Base-by-base conservation (phyloP, 805 yeast species). In the Candida wancherniae region DNA sequence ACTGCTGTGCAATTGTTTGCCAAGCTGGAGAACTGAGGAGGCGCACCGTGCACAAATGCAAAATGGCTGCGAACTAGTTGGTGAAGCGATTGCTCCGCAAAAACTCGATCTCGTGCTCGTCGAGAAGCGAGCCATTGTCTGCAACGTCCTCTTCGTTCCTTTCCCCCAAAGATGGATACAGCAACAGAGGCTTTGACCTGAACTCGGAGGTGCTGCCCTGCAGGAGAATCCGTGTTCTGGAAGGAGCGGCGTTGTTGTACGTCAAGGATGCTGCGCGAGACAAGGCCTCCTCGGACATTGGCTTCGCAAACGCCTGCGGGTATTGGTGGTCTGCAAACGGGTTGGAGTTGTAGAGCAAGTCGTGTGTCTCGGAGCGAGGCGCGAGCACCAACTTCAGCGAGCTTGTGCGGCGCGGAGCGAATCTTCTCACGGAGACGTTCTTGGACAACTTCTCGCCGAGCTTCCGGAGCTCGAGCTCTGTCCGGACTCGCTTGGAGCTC, bases 381-480 rank as follows among this genome's bases (percentile, higher is more conserved):
- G 45, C 40, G 6, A 42, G 22, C 20, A 20, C 17, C n/a, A 21
- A 22, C n/a, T 24, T 19, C 13, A 13, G 18, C n/a, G n/a, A n/a
- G n/a, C n/a, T n/a, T n/a, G n/a, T n/a, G 7, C 22, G 35, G 6
- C 34, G 29, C 16, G 21, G 22, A n/a, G 19, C 19, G 17, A 34
- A 24, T 4, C 40, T 34, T 7, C 67, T 48, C 4, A 59, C 63
- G 4, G 68, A 53, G 4, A 55, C 36, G 19, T 55, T 59, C 26
- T 52, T 47, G 1, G 67, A 51, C 28, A 65, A 45, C 18, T 60
- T 50, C 30, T 57, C 60, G 3, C 71, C 68, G 28, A 65, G 45
- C 26, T 47, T 52, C 20, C 61, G 41, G 22, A 65, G 49, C 39
- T 58, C 65, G 18, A 22, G 13, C 25, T 44, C 48, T 17, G 36